A percentile compares a stretch with the other conserved stretches of the same genome.
Conservation (phyloP, 768 basidiomycete genomes). For the Boletus pseudo-olivaceus region DNA sequence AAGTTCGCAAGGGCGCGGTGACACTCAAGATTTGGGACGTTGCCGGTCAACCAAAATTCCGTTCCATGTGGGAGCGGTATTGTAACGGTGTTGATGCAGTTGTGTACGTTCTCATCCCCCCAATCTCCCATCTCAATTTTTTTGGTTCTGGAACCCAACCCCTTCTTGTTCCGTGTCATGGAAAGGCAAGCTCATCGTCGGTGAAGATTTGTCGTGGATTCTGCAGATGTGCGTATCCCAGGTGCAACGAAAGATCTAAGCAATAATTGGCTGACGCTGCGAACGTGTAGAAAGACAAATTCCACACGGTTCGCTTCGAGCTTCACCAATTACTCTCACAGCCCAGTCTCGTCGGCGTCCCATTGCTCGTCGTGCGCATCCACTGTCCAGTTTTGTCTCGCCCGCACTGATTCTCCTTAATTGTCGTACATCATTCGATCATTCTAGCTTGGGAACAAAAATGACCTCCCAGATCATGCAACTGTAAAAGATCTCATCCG, state of each 20-base stretch:
- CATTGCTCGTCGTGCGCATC: conserved; percentile 72
- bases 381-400: not conserved
- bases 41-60: conserved; percentile 90
- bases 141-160: not conserved
- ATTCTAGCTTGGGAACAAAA: conserved; percentile 84
- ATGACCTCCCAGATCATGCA: conserved; percentile 74
- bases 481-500: conserved; percentile 81
- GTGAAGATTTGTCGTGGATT: conserved; percentile 87
- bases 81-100: conserved; percentile 92
- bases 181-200: conserved; percentile 15
- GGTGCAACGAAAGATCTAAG: not conserved
- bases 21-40: conserved; percentile 96
- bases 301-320: conserved; percentile 81
- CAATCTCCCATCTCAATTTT: not conserved
- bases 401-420: not conserved
- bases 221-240: conserved; percentile 64
- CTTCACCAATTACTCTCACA: conserved; percentile 75
- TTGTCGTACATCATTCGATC: not conserved
- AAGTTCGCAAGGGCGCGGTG: conserved; percentile 85
- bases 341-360: conserved; percentile 63
- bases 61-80: conserved; percentile 95
- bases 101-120: conserved; percentile 50
- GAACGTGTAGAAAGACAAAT: conserved; percentile 61
- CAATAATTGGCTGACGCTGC: not conserved
- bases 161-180: not conserved